Percentiles rank a stretch among this genome's conserved stretches.
These are phyloP conservation scores for Neopestalotiopsis sp. DNA, from an alignment of 2,329 filamentous ascomycete genomes.

Conservation along the genomic window DNA sequence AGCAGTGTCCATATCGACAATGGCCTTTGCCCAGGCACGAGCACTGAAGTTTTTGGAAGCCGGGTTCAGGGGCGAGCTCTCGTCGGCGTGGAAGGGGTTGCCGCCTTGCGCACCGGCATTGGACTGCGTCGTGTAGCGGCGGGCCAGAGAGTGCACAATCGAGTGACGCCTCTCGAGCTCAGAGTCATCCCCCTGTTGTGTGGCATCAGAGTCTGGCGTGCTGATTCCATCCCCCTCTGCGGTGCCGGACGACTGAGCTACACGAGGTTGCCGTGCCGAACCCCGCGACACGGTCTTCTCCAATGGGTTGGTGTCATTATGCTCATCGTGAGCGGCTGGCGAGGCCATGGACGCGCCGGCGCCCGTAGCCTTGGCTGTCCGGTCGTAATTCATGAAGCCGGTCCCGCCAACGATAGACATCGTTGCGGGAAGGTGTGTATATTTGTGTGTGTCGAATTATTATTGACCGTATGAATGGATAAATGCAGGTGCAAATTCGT, in stretches of 20 bases:
- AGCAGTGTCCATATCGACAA: constrained; percentile 57
- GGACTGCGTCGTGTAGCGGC: constrained; percentile 58
- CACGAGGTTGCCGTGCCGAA: constrained; percentile 33
- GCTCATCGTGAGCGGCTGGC: constrained; percentile 26
- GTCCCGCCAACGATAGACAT: constrained; percentile 49
- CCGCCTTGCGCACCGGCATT: constrained; percentile 36
- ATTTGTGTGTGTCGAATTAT: too few species aligned
- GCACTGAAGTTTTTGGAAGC: constrained; percentile 57
- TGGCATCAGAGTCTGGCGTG: constrained; percentile 32
- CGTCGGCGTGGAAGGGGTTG: constrained; percentile 56
- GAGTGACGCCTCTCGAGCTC: constrained; percentile 57
- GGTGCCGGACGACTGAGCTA: constrained; percentile 37
- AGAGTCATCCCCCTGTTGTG: constrained; percentile 42
- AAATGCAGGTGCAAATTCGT: neutral
- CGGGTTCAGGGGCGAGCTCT: constrained; percentile 60
- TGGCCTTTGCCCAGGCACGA: constrained; percentile 63
- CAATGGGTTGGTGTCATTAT: constrained; percentile 31
- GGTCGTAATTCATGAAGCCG: constrained; percentile 54
- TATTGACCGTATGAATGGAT: neutral
- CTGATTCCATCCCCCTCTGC: constrained; percentile 42
- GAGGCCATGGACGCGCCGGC: constrained; percentile 36
- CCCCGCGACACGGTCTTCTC: neutral
- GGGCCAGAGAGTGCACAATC: constrained; percentile 60
- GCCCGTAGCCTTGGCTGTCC: constrained; percentile 48
- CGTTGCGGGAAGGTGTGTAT: constrained; percentile 11